phyloP scores from a whole-genome alignment of 768 basidiomycete genomes.

The Favolaschia claudopus region DNA sequence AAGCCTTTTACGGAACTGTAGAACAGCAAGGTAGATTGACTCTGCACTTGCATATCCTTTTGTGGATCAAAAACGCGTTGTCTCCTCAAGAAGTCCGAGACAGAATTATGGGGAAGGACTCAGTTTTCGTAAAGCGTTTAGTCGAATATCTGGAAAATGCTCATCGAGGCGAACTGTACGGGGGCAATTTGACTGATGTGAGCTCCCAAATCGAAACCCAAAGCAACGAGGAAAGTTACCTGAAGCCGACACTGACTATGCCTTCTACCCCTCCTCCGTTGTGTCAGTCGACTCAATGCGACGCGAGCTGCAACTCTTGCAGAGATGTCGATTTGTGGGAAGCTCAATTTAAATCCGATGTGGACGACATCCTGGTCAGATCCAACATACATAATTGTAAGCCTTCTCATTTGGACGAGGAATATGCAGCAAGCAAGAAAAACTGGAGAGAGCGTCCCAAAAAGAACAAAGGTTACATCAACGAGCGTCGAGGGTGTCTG shows the following conservation, averaged over 20 bases:
- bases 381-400: too few species aligned
- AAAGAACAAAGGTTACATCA: background rate
- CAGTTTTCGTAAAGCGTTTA: conserved; percentile 2
- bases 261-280: conserved; percentile 24
- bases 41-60: conserved; percentile 35
- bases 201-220: background rate
- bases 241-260: conserved; percentile 29
- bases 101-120: background rate
- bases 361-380: too few species aligned
- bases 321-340: too few species aligned
- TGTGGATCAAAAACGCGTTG: conserved; percentile 31
- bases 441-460: background rate
- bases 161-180: conserved; percentile 16
- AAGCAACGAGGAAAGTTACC: background rate
- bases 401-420: too few species aligned
- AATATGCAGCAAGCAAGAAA: too few species aligned
- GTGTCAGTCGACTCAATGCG: too few species aligned
- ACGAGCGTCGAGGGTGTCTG: too few species aligned
- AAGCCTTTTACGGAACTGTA: conserved; percentile 38
- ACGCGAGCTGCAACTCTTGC: too few species aligned
- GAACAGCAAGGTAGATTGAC: conserved; percentile 38
- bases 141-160: conserved; percentile 3
- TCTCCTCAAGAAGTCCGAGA: conserved; percentile 28
- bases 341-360: too few species aligned
- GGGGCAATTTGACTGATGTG: conserved; percentile 27